Evolutionary conservation across 176 grass and related monocot genomes (phyloP), one percentile per base, ranked within the genome.

Genomic region (Secale cereale): DNA sequence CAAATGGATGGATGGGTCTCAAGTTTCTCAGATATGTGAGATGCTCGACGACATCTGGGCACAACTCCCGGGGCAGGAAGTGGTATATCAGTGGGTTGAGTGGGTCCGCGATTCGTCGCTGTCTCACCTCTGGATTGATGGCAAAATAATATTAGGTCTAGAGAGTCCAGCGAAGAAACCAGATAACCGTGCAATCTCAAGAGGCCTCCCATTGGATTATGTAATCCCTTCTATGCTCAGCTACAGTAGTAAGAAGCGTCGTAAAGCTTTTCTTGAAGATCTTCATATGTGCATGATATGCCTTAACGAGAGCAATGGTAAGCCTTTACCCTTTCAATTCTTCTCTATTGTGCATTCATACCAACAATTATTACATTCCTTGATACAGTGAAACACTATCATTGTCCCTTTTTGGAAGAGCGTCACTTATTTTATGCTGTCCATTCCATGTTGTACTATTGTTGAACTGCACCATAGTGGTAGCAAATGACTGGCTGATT

Each of bases 81-180:
- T 87, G 25, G 79, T 84, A 27, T 89, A 92, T 71, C 91, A 78
- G 13, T 92, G 91, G 84, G 84, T 89, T 43, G 87, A 92, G 23
- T 92, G 87, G 87, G 40, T 89, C 14, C 54, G 79, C 27, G 81
- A 81, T 80, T 89, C 70, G 48, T 92, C 80, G 27, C 66, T 40
- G 13, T 73, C 84, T 20, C 80, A 81, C 85, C 76, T 89, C 82
- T 88, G 76, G 45, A 82, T 85, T 65, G 81, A 87, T 85, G 36
- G 48, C 25, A 80, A 35, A 72, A 76, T 88, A 32, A 81, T 61
- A 29, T 35, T 91, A 40, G 85, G 63, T 64, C 78, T 46, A 25
- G 68, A 74, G 50, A 80, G 27, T 22, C 56, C 33, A 50, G 14
- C 40, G 8, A 3, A 63, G 3, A 81, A 20, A 7, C 10, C 17